Evolutionary conservation across 345 rosid species (phyloP).

Genomic region (Pistacia atlantica): DNA sequence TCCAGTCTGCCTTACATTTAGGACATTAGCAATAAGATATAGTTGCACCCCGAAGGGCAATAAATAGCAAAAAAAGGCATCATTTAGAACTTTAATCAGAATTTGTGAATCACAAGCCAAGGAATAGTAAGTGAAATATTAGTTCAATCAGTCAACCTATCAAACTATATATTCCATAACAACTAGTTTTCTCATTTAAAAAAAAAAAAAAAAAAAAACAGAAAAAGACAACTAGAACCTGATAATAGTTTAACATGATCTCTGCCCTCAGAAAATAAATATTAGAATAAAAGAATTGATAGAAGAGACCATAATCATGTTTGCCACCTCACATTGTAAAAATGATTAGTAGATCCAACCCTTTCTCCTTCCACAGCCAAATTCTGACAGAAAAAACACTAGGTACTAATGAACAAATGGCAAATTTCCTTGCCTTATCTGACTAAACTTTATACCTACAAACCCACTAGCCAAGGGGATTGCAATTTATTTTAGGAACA

Average conservation of each 20-base stretch:
- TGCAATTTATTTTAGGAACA: no score
- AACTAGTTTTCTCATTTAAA: neutral
- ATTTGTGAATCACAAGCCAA: neutral
- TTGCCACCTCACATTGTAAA: neutral
- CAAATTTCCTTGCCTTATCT: neutral
- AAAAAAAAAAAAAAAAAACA: neutral
- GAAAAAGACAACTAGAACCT: neutral
- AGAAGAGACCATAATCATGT: neutral
- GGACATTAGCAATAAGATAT: constrained; percentile 10
- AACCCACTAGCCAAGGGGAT: neutral
- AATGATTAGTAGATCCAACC: neutral
- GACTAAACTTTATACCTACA: neutral
- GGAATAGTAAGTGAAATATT: neutral
- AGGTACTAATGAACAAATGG: neutral
- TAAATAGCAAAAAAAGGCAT: neutral
- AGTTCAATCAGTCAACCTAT: neutral
- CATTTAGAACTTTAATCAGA: neutral
- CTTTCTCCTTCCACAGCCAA: neutral
- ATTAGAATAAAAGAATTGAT: neutral
- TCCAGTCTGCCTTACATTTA: constrained; percentile 47
- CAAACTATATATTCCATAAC: neutral
- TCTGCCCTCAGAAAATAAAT: neutral
- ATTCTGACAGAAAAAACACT: constrained; percentile 6
- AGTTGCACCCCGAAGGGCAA: neutral
- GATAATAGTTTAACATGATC: neutral